Base-by-base conservation (phyloP, 768 basidiomycete species). In the Auriscalpium vulgare region DNA sequence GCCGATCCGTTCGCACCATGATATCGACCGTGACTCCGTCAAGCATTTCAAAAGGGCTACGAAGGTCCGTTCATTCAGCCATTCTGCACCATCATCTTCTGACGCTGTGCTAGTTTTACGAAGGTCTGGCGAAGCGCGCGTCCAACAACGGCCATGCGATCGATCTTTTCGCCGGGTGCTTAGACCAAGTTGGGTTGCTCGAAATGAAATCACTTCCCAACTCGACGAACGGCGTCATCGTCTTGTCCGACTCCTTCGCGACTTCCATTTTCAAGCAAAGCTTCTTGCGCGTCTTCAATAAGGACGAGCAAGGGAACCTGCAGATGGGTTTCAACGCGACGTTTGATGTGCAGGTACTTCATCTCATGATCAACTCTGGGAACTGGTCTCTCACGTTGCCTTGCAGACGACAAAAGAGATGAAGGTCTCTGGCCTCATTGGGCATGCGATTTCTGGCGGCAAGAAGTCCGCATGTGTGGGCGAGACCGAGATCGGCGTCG, bases 251-350 rank as follows among this genome's bases (percentile, higher is more conserved):
- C 67, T 95, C 94, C 0, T 99, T 98, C 69, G 85, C 90, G 10
- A 98, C 95, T 10, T 93, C 93, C 23, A 97, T 98, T 68, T 98
- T 98, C 83, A 98, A 98, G 75, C 95, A 97, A 71, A 91, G 87
- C 64, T 97, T 97, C 84, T 79, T 97, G 44, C 83, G 94, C 44
- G 75, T 95, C 44, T 93, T 99, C 71, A 83, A 78, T 66, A 97
- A 97, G 69, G 95, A 95, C 62, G 91, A 89, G 16, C 84, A 95
- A 59, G 95, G 95, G 1, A 80, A 89, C 61, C 77, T 98, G 29
- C 83, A 88, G 66, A 97, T 98, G 95, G 97, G 95, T 54, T 98
- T 98, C 76, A 99, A 98, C 64, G 97, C 94, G 10, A 98, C 94
- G 1, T 95, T 99, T 63, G 97, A 98, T 68, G 95, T 99, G 23